phyloP scores from a whole-genome alignment of 2,329 filamentous ascomycete species.

The Madurella fahalii region DNA sequence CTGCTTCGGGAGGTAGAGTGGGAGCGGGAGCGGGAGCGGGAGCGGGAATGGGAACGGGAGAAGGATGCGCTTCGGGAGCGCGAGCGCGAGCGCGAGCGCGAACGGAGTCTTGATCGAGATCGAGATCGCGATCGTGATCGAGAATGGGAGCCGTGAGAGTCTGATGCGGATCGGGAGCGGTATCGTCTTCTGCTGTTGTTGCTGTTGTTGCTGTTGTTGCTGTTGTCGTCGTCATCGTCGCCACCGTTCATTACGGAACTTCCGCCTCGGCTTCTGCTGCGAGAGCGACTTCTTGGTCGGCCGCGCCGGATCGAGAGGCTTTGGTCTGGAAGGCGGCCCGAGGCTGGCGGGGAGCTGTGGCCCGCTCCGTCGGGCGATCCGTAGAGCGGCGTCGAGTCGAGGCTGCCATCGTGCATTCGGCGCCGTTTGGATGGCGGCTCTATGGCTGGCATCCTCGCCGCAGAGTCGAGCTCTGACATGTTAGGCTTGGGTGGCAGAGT shows the following conservation, averaged over 20 bases:
- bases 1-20: slow-evolving; percentile 33
- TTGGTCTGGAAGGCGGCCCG: slow-evolving; percentile 13
- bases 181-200: slow-evolving; percentile 15
- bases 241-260: slow-evolving; percentile 3
- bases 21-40: slow-evolving; percentile 34
- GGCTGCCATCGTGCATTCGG: slow-evolving; percentile 39
- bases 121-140: slow-evolving; percentile 23
- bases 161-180: slow-evolving; percentile 15
- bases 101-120: slow-evolving; percentile 22
- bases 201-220: too few relatives aligned
- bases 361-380: slow-evolving; percentile 37
- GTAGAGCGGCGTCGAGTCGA: slow-evolving; percentile 38
- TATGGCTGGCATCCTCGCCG: slow-evolving; percentile 21
- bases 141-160: slow-evolving; percentile 12
- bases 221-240: neutral
- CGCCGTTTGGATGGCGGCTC: slow-evolving; percentile 40
- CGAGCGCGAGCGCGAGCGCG: slow-evolving; percentile 25
- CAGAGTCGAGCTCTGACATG: slow-evolving; percentile 30
- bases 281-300: slow-evolving; percentile 22
- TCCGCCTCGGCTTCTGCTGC: slow-evolving; percentile 19
- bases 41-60: slow-evolving; percentile 33
- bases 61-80: slow-evolving; percentile 32
- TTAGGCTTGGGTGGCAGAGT: neutral
- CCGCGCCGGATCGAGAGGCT: slow-evolving; percentile 28
- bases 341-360: slow-evolving; percentile 7